Conservation (phyloP, 2,329 filamentous ascomycete genomes). For the Ceratocystis variospora region DNA sequence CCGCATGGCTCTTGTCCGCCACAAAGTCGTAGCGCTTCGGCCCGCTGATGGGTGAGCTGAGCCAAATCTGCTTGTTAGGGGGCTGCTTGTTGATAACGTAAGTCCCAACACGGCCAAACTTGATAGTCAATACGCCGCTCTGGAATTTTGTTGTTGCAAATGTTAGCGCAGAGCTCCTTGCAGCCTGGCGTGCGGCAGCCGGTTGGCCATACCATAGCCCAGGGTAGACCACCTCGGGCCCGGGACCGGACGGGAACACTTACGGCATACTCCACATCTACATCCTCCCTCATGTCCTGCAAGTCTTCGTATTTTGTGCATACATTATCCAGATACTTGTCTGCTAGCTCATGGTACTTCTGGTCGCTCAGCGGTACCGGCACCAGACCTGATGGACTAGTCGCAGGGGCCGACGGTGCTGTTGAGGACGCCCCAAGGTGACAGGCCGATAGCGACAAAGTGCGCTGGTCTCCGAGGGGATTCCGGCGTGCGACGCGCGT, state of each 20-base stretch:
- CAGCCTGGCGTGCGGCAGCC: neutral
- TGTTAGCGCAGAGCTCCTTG: too few species aligned
- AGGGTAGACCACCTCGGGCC: neutral
- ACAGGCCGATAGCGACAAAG: neutral
- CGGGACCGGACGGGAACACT: constrained; percentile 25
- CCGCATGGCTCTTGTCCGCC: constrained; percentile 48
- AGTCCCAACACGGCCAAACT: constrained; percentile 54
- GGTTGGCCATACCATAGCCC: neutral
- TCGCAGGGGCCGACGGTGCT: constrained; percentile 5
- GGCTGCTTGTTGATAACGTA: constrained; percentile 99
- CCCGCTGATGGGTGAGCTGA: constrained; percentile 78
- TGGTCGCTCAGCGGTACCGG: constrained; percentile 29
- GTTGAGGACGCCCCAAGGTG: neutral
- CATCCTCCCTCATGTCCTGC: constrained; percentile 57
- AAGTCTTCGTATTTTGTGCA: constrained; percentile 52
- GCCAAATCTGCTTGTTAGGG: constrained; percentile 94
- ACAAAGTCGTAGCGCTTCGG: constrained; percentile 94
- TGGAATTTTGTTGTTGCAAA: constrained; percentile 27
- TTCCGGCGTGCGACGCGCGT: neutral
- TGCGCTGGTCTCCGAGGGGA: neutral
- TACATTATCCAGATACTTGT: constrained; percentile 53
- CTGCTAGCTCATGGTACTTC: constrained; percentile 65
- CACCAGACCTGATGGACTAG: neutral
- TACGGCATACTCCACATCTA: constrained; percentile 86
- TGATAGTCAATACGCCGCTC: constrained; percentile 75